Conservation (phyloP, 768 basidiomycete genomes). For the Lactarius tabidus region DNA sequence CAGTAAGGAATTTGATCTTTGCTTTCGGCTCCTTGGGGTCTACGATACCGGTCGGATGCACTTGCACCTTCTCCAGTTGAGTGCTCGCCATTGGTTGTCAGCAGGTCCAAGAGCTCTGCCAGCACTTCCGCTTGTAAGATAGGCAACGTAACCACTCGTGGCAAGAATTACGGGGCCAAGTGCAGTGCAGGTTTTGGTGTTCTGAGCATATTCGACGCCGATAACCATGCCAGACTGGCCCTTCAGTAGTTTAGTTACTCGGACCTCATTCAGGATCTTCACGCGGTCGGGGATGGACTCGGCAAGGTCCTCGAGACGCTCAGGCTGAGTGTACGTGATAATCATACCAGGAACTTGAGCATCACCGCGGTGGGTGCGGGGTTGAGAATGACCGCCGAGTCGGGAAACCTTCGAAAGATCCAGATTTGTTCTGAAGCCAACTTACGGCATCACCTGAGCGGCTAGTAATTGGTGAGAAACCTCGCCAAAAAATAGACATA, state of each 20-base stretch:
- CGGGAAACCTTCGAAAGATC: constrained; percentile 96
- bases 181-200: constrained; percentile 74
- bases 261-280: constrained; percentile 88
- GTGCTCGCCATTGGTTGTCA: constrained; percentile 97
- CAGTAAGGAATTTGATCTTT: constrained; percentile 96
- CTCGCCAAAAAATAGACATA: constrained; percentile 20
- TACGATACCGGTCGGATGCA: constrained; percentile 96
- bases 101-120: constrained; percentile 87
- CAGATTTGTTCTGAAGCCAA: constrained; percentile 94
- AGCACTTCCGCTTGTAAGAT: constrained; percentile 90
- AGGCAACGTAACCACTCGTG: constrained; percentile 96
- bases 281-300: constrained; percentile 81
- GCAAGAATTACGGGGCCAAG: constrained; percentile 93
- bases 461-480: constrained; percentile 74
- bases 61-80: constrained; percentile 99
- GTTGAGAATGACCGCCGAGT: constrained; percentile 91
- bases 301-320: constrained; percentile 88
- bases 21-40: constrained; percentile 94
- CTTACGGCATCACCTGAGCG: constrained; percentile 95
- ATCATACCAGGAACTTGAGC: constrained; percentile 98
- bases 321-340: constrained; percentile 95
- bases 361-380: constrained; percentile 89
- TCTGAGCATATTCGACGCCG: constrained; percentile 81
- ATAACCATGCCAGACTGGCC: constrained; percentile 75
- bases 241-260: constrained; percentile 77